Percentiles rank a stretch among this genome's conserved stretches.
These are phyloP conservation scores for Microdochium trichocladiopsis DNA, from an alignment of 2,329 filamentous ascomycete genomes.

Conservation along the genomic window DNA sequence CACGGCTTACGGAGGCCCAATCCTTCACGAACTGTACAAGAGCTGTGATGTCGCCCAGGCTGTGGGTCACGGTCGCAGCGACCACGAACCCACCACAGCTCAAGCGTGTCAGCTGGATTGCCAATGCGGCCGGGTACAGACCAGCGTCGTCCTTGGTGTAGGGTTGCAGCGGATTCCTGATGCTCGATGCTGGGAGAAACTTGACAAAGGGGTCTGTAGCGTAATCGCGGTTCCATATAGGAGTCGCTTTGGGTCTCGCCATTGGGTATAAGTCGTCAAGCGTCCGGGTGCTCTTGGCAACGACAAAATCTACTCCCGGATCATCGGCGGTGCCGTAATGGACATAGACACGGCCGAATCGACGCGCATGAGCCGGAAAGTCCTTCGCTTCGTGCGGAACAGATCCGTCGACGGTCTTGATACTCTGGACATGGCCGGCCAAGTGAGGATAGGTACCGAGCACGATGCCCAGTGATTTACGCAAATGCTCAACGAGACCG, in stretches of 20 bases:
- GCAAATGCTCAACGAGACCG: background rate
- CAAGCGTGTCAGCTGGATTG: constrained; percentile 12
- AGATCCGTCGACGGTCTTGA: background rate
- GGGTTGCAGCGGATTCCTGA: background rate
- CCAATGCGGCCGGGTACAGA: constrained; percentile 1
- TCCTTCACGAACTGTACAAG: constrained; percentile 12
- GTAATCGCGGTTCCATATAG: background rate
- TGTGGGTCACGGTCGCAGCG: constrained; percentile 11
- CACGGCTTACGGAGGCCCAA: constrained; percentile 9
- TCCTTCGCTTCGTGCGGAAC: background rate
- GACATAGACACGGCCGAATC: background rate
- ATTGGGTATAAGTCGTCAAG: background rate
- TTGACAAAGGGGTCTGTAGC: background rate
- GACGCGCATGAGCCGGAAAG: background rate
- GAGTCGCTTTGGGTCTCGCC: background rate
- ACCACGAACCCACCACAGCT: constrained; percentile 13
- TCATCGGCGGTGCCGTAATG: background rate
- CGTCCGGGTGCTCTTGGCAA: background rate
- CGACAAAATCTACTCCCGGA: background rate
- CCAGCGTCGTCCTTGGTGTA: background rate
- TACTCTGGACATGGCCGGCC: background rate
- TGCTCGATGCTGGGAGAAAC: background rate
- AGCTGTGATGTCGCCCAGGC: constrained; percentile 13
- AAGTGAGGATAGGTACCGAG: background rate
- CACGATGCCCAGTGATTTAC: background rate